Evolutionary conservation across 192 early-diverging fungal genomes (phyloP).

Genomic region (Linnemannia schmuckeri): DNA sequence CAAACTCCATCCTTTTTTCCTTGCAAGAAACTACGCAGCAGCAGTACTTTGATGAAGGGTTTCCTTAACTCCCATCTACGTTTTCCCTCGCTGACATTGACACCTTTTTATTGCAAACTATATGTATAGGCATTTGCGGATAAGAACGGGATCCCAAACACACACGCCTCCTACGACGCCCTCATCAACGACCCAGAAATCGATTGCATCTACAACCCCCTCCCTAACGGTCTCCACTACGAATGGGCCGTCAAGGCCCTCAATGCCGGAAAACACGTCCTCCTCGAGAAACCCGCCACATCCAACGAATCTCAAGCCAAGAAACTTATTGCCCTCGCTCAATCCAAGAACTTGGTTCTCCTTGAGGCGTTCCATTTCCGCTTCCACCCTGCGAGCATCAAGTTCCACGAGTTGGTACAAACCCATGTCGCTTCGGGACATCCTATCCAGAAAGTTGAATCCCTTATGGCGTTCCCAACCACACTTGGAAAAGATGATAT

Average conservation of each 20-base stretch:
- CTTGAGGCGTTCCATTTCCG: constrained; percentile 61
- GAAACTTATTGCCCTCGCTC: constrained; percentile 41
- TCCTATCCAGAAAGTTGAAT: constrained; percentile 2
- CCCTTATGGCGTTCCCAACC: constrained; percentile 10
- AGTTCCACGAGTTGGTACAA: constrained; percentile 34
- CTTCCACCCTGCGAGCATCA: constrained; percentile 48
- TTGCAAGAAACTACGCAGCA: background rate
- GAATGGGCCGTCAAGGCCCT: constrained; percentile 63
- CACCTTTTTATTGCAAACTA: background rate
- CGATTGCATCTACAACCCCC: constrained; percentile 71
- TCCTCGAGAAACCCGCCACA: constrained; percentile 61
- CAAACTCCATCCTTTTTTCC: too few species aligned
- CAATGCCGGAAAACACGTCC: constrained; percentile 69
- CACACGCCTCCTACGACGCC: constrained; percentile 60
- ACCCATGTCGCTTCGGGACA: constrained; percentile 31
- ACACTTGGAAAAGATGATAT: constrained; percentile 41
- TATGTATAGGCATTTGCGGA: constrained; percentile 53
- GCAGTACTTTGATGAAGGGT: too few species aligned
- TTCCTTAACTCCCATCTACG: too few species aligned
- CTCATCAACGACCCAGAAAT: constrained; percentile 59
- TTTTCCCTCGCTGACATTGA: background rate
- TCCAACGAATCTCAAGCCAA: constrained; percentile 53
- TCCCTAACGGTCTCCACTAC: constrained; percentile 66
- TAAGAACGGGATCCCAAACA: constrained; percentile 62
- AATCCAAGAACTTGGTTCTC: constrained; percentile 50